These are phyloP conservation scores for Pulveroboletus sp. DNA, from an alignment of 768 basidiomycete species.

Conservation along the genomic window DNA sequence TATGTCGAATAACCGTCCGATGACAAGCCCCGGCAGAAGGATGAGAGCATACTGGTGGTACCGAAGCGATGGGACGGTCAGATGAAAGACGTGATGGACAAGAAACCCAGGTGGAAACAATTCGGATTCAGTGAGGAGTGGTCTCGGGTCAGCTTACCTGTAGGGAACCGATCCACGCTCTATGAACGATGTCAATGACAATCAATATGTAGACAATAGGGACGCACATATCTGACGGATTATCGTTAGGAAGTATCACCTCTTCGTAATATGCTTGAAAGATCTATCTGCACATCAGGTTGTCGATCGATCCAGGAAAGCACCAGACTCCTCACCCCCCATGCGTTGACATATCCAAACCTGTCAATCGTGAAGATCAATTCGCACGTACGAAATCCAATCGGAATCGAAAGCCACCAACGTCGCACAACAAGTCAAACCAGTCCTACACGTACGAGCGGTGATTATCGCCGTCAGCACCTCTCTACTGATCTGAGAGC, in stretches of 20 bases:
- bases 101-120: not conserved
- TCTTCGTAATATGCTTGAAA: constrained; percentile 74
- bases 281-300: constrained; percentile 36
- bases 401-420: constrained; percentile 21
- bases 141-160: constrained; percentile 41
- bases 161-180: constrained; percentile 78
- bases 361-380: constrained; percentile 23
- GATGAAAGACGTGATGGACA: not conserved
- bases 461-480: not conserved
- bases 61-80: not conserved
- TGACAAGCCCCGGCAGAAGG: constrained; percentile 58
- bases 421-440: constrained; percentile 38
- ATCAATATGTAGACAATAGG: not conserved
- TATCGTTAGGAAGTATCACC: constrained; percentile 42
- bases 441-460: constrained; percentile 8
- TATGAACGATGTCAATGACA: constrained; percentile 22
- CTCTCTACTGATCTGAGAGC: too few species aligned
- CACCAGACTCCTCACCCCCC: constrained; percentile 51
- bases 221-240: constrained; percentile 61
- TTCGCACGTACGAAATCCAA: not conserved
- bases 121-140: not conserved
- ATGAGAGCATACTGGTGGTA: constrained; percentile 52
- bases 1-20: constrained; percentile 70
- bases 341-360: constrained; percentile 70
- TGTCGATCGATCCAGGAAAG: not conserved